These are phyloP conservation scores for Eutypella sp. DNA, from an alignment of 2,329 filamentous ascomycete species.

Conservation along the genomic window DNA sequence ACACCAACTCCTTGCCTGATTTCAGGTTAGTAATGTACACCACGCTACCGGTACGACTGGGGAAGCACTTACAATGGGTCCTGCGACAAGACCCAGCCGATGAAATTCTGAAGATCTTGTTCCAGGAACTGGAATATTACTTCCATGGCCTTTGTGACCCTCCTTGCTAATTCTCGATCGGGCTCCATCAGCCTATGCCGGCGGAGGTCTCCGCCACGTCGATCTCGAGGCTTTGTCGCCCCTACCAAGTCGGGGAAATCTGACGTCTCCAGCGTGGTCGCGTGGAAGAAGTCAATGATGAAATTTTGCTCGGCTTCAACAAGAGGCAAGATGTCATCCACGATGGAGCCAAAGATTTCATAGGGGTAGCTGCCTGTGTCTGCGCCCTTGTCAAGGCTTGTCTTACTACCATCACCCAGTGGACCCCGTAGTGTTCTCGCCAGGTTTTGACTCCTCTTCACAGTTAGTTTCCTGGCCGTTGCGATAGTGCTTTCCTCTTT, in stretches of 20 bases:
- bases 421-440: constrained; percentile 68
- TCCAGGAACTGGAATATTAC: constrained; percentile 80
- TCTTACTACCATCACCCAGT: constrained; percentile 53
- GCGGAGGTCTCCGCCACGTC: constrained; percentile 68
- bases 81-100: constrained; percentile 75
- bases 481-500: constrained; percentile 72
- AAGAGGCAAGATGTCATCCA: constrained; percentile 78
- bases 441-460: constrained; percentile 87
- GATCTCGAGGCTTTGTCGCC: constrained; percentile 58
- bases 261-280: constrained; percentile 72
- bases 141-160: constrained; percentile 83
- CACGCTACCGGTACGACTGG: neutral
- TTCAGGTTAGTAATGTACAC: constrained; percentile 16
- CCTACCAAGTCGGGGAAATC: constrained; percentile 82
- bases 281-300: constrained; percentile 92
- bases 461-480: constrained; percentile 82
- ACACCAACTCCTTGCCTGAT: constrained; percentile 82
- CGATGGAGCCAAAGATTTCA: constrained; percentile 73
- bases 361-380: constrained; percentile 68
- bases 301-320: constrained; percentile 96
- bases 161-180: constrained; percentile 78
- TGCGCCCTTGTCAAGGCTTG: constrained; percentile 50
- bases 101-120: constrained; percentile 68
- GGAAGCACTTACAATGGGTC: constrained; percentile 69
- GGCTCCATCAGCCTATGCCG: constrained; percentile 78